Evolutionary conservation across 768 basidiomycete species (phyloP).

Genomic region (Tephrocybe rancida): DNA sequence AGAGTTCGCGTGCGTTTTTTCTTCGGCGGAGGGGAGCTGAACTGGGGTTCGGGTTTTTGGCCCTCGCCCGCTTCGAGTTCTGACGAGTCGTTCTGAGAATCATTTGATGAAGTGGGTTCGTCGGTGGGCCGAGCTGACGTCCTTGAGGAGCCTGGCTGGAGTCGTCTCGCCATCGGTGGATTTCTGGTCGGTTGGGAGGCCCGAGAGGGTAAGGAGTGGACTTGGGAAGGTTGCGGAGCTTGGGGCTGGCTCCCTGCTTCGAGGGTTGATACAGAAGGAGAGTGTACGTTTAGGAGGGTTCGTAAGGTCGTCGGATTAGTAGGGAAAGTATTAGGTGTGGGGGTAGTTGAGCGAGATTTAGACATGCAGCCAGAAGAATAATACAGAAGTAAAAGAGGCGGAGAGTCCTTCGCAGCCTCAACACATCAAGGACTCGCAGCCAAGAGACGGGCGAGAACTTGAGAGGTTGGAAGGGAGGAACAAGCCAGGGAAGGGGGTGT

Average conservation of each 20-base stretch:
- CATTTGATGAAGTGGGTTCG: conserved; percentile 45
- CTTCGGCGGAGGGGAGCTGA: conserved; percentile 52
- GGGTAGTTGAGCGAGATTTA: conserved; percentile 47
- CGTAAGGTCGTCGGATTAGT: conserved; percentile 49
- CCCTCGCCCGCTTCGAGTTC: conserved; percentile 60
- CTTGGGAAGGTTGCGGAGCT: conserved; percentile 23
- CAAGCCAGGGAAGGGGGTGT: conserved; percentile 21
- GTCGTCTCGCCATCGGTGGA: conserved; percentile 46
- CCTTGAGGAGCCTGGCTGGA: conserved; percentile 37
- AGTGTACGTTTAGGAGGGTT: conserved; percentile 39
- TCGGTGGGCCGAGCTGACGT: conserved; percentile 21
- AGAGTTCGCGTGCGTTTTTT: conserved; percentile 84
- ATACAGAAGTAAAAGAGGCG: conserved; percentile 34
- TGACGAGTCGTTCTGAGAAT: conserved; percentile 58
- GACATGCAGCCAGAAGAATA: conserved; percentile 46
- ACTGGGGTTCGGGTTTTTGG: conserved; percentile 38
- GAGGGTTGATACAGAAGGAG: conserved; percentile 23
- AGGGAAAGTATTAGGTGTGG: conserved; percentile 41
- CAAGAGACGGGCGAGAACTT: conserved; percentile 26
- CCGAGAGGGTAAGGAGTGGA: conserved; percentile 28
- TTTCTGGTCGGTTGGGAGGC: conserved; percentile 26
- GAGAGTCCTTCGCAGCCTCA: conserved; percentile 41
- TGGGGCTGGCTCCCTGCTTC: conserved; percentile 27
- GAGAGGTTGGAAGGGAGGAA: conserved; percentile 13
- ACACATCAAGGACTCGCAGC: conserved; percentile 40